phyloP scores from a whole-genome alignment of 305 asterid species.

The Stenogyne calaminthoides region DNA sequence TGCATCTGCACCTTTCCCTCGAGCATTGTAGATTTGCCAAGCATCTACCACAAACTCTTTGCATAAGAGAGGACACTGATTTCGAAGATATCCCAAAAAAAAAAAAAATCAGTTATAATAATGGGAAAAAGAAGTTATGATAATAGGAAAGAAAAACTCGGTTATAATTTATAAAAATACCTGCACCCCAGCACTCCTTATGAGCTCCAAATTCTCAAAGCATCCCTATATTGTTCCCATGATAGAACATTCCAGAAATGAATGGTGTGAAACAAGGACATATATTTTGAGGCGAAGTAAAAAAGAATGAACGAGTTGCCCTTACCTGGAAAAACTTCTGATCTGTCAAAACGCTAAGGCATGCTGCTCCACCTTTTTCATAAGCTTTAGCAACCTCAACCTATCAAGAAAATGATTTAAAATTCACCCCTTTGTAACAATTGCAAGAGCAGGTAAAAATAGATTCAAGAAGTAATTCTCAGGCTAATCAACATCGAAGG shows the following conservation, averaged over 20 bases:
- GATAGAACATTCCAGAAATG: conserved; percentile 10
- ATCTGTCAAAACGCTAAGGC: conserved; percentile 95
- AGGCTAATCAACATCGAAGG: background rate
- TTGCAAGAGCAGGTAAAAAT: background rate
- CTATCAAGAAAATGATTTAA: conserved; percentile 45
- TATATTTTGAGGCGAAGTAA: conserved; percentile 1
- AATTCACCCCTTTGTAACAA: background rate
- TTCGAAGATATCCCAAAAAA: conserved; percentile 11
- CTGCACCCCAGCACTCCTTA: conserved; percentile 82
- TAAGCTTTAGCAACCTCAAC: conserved; percentile 93
- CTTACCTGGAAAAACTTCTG: conserved; percentile 81
- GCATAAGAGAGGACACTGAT: conserved; percentile 94
- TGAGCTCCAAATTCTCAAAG: conserved; percentile 80
- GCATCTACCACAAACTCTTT: conserved; percentile 90
- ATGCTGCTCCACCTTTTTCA: conserved; percentile 97
- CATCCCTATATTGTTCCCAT: conserved; percentile 61
- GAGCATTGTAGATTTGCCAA: conserved; percentile 94
- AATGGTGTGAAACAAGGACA: conserved; percentile 6
- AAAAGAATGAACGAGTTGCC: background rate
- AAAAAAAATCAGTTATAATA: conserved; percentile 23
- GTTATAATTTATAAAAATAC: conserved; percentile 47
- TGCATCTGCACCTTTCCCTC: conserved; percentile 95
- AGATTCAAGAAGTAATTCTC: conserved; percentile 7
- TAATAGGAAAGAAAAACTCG: background rate
- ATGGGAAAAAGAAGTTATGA: conserved; percentile 11